Evolutionary conservation across 805 yeast species (phyloP), one percentile per base, ranked within the genome.

Genomic region (Cyberlindnera euphorbiae): DNA sequence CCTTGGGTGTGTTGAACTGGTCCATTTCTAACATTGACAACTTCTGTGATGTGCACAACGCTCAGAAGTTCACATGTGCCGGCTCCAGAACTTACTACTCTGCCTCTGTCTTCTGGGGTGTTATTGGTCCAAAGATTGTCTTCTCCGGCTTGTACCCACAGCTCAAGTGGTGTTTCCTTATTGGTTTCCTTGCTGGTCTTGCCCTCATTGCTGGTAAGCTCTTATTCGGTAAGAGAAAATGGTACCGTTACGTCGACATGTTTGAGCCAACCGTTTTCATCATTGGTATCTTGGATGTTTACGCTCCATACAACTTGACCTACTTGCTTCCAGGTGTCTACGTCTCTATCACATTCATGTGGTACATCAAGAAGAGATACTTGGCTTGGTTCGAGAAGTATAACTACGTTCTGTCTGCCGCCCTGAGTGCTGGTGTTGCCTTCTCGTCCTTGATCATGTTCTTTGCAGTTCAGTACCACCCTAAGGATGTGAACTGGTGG

Each of bases 81-180:
- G 58, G 46, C 27, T 65, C 59, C 23, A 51, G 56, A 23, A 62
- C 79, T 0, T 71, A 55, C 46, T 75, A 71, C 6, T 26, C 51
- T n/a, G 37, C 51, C 14, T 42, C 53, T 14, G 68, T 73, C 26
- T 69, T 71, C 41, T 73, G 73, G 59, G 79, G 79, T 14, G 78
- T 66, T 30, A 70, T 74, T 38, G 78, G 79, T 9, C 79, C 78
- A 14, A 66, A 68, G 32, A 70, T 71, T 46, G 74, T 75, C 13
- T 76, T 76, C 55, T 64, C 69, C 34, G 73, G 74, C 0, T 52
- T 79, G 14, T 80, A 80, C 50, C 85, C 86, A 1, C 60, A 70
- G 11, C 60, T 80, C 40, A 72, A 75, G 53, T 79, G 77, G 73
- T 74, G 82, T 43, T 79, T 80, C 65, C 60, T 80, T 21, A 62